Evolutionary conservation across 306 rosid species (phyloP).

Genomic region (Prunus davidiana): DNA sequence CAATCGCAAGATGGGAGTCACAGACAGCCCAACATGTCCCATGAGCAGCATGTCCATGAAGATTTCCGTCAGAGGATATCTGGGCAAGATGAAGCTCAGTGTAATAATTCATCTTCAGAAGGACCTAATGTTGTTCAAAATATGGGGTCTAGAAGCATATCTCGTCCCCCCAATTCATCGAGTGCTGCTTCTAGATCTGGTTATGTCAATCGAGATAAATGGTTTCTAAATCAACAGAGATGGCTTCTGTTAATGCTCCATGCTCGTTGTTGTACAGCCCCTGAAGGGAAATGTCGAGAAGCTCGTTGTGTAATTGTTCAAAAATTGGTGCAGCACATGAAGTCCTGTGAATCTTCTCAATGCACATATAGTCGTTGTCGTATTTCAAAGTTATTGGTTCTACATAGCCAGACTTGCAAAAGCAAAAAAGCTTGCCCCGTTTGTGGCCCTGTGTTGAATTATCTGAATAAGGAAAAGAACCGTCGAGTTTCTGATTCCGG

Average conservation of each 20-base stretch:
- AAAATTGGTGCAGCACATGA: slow-evolving; percentile 70
- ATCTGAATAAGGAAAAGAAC: slow-evolving; percentile 33
- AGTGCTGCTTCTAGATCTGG: slow-evolving; percentile 23
- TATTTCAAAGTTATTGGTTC: slow-evolving; percentile 52
- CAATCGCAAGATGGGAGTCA: slow-evolving; percentile 39
- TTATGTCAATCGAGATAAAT: slow-evolving; percentile 21
- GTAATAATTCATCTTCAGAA: slow-evolving; percentile 75
- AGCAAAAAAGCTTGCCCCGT: slow-evolving; percentile 70
- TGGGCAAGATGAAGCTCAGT: slow-evolving; percentile 72
- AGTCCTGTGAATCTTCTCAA: slow-evolving; percentile 37
- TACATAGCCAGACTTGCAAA: slow-evolving; percentile 63
- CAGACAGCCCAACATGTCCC: slow-evolving; percentile 24
- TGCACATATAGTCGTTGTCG: slow-evolving; percentile 67
- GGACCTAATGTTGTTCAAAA: slow-evolving; percentile 61
- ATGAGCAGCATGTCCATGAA: slow-evolving; percentile 46
- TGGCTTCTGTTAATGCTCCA: slow-evolving; percentile 93
- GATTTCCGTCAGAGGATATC: slow-evolving; percentile 54
- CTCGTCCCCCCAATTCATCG: slow-evolving; percentile 39
- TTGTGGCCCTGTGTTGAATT: slow-evolving; percentile 68
- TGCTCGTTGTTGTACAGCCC: slow-evolving; percentile 73
- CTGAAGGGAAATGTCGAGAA: slow-evolving; percentile 80
- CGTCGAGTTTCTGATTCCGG: slow-evolving; percentile 40
- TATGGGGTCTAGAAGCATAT: slow-evolving; percentile 41
- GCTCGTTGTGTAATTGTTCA: slow-evolving; percentile 56
- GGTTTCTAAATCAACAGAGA: slow-evolving; percentile 67